phyloP scores from a whole-genome alignment of 176 grass and related monocot species.

The Canna indica region DNA sequence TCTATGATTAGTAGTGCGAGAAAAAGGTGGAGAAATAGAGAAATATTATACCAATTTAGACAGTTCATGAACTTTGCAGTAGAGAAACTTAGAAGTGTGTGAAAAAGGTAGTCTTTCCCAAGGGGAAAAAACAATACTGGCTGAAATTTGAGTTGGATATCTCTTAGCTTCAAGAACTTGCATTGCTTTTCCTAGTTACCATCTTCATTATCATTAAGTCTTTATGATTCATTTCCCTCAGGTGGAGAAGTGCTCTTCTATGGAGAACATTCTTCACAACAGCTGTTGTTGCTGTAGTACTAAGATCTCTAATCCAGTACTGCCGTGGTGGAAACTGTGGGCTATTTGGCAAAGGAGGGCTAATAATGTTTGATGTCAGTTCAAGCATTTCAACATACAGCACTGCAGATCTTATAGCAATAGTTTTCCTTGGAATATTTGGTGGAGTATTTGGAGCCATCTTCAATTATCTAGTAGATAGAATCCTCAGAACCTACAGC shows the following conservation, averaged over 20 bases:
- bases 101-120: no score
- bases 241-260: constrained; percentile 92
- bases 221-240: background rate
- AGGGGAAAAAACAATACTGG: no score
- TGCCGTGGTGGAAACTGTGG: constrained; percentile 78
- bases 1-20: no score
- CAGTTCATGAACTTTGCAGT: no score
- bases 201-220: background rate
- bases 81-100: no score
- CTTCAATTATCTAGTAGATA: constrained; percentile 79
- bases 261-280: constrained; percentile 98
- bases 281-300: constrained; percentile 78
- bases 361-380: constrained; percentile 98
- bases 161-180: no score
- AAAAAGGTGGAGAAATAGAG: no score
- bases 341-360: constrained; percentile 73
- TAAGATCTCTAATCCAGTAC: constrained; percentile 55
- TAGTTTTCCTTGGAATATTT: constrained; percentile 70
- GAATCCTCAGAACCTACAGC: constrained; percentile 56
- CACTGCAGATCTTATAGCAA: constrained; percentile 51
- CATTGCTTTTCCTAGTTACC: no score
- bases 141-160: no score
- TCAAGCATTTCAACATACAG: constrained; percentile 40
- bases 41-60: no score
- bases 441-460: constrained; percentile 70